phyloP scores from a whole-genome alignment of 164 flowering plant species.

The Nelumbo lutea region DNA sequence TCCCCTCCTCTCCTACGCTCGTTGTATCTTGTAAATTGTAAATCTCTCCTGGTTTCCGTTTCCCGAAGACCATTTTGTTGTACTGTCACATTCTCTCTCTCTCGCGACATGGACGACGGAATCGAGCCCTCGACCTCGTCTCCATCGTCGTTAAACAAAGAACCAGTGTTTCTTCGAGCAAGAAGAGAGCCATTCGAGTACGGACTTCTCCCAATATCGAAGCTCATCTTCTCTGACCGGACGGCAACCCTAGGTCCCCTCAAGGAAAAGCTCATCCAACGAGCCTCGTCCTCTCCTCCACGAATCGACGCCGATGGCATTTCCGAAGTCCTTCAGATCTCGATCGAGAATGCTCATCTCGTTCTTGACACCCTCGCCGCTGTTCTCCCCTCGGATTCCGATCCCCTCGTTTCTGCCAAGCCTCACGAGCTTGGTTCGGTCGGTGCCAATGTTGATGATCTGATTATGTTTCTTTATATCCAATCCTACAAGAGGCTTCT shows the following conservation, averaged over 20 bases:
- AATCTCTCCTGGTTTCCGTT: background rate
- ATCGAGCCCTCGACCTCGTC: constrained; percentile 26
- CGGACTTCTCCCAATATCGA: constrained; percentile 67
- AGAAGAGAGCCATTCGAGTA: constrained; percentile 74
- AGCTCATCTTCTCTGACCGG: constrained; percentile 61
- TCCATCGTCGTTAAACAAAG: constrained; percentile 9
- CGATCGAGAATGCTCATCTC: constrained; percentile 53
- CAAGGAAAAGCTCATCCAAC: constrained; percentile 29
- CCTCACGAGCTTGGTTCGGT: constrained; percentile 34
- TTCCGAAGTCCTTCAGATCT: constrained; percentile 52
- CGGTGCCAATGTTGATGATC: constrained; percentile 57
- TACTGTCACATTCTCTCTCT: background rate
- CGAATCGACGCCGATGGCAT: constrained; percentile 32
- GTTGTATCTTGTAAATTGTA: too few species aligned
- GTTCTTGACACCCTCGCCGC: constrained; percentile 56
- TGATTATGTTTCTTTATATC: constrained; percentile 55
- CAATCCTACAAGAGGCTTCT: constrained; percentile 66
- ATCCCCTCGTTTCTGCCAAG: constrained; percentile 30
- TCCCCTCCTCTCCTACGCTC: too few species aligned
- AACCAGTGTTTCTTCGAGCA: constrained; percentile 28
- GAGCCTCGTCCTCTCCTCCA: background rate
- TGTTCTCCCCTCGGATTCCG: constrained; percentile 42
- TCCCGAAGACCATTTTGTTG: background rate
- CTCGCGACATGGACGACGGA: constrained; percentile 2
- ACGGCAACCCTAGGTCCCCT: constrained; percentile 41